phyloP scores from a whole-genome alignment of 129 eudicot species.

The Escallonia herrerae region DNA sequence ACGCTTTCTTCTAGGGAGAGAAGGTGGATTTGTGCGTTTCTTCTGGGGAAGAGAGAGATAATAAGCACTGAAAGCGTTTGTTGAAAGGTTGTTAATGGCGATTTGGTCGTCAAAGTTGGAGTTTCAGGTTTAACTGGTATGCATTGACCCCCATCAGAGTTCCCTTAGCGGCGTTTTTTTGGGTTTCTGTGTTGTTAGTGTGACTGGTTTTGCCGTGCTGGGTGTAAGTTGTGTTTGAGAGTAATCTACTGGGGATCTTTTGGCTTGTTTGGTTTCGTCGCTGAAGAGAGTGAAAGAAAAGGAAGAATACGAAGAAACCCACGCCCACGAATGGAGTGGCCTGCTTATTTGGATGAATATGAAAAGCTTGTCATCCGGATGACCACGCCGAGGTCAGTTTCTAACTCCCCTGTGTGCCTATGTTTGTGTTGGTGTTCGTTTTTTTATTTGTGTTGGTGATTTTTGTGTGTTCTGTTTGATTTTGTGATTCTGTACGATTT shows the following conservation, averaged over 20 bases:
- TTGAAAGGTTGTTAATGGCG: slow-evolving; percentile 17
- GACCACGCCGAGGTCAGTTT: slow-evolving; percentile 61
- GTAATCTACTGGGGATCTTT: background rate
- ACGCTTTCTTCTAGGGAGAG: slow-evolving; percentile 4
- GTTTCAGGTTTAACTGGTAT: background rate
- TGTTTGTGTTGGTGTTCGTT: slow-evolving; percentile 2
- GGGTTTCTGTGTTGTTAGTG: no score
- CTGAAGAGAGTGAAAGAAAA: slow-evolving; percentile 2
- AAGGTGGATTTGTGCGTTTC: background rate
- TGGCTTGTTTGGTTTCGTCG: background rate
- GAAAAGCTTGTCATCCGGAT: slow-evolving; percentile 76
- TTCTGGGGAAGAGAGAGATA: background rate
- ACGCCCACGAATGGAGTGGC: slow-evolving; percentile 59
- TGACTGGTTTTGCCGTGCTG: background rate
- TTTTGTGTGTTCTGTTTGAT: background rate
- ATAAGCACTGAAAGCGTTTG: background rate
- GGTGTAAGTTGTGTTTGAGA: background rate
- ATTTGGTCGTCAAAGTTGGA: slow-evolving; percentile 11
- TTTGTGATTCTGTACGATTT: background rate
- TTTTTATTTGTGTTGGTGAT: background rate
- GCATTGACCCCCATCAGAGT: background rate
- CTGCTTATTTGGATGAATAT: slow-evolving; percentile 60
- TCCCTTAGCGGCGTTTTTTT: no score
- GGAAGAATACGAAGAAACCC: slow-evolving; percentile 3
- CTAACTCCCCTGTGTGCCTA: no score